These are phyloP conservation scores for Lepiota subincarnata DNA, from an alignment of 768 basidiomycete genomes.

Conservation along the genomic window DNA sequence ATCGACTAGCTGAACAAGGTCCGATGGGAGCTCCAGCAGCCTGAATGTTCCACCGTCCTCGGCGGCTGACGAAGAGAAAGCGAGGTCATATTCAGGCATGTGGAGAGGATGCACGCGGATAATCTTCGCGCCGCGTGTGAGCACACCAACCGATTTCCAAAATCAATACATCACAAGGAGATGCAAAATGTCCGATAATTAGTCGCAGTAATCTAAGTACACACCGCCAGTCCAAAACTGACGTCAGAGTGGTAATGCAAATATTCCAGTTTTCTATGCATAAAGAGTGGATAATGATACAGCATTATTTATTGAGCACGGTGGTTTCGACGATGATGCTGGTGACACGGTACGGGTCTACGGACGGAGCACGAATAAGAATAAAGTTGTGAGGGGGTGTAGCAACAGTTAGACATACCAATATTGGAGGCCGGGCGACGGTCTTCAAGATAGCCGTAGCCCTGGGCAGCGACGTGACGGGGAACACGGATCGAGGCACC, in stretches of 20 bases:
- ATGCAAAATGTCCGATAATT: conserved; percentile 7
- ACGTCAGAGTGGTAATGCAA: conserved; percentile 6
- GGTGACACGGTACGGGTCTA: conserved; percentile 95
- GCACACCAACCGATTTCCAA: background rate
- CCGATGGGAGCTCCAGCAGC: conserved; percentile 70
- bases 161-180: conserved; percentile 8
- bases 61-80: conserved; percentile 46
- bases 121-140: conserved; percentile 1
- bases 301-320: conserved; percentile 53
- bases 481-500: conserved; percentile 97
- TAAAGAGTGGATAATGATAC: conserved; percentile 15
- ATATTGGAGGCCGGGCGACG: conserved; percentile 98
- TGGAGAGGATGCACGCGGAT: conserved; percentile 1
- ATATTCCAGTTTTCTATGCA: background rate
- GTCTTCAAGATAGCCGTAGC: conserved; percentile 95
- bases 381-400: conserved; percentile 1
- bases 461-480: conserved; percentile 86
- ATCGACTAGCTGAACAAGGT: conserved; percentile 61
- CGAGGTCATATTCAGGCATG: conserved; percentile 48
- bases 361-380: conserved; percentile 10
- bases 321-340: conserved; percentile 88
- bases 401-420: conserved; percentile 47
- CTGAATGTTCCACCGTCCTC: conserved; percentile 54
- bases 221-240: background rate
- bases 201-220: conserved; percentile 9